Conservation (phyloP, 2,329 filamentous ascomycete species). For the Alternaria sp. region DNA sequence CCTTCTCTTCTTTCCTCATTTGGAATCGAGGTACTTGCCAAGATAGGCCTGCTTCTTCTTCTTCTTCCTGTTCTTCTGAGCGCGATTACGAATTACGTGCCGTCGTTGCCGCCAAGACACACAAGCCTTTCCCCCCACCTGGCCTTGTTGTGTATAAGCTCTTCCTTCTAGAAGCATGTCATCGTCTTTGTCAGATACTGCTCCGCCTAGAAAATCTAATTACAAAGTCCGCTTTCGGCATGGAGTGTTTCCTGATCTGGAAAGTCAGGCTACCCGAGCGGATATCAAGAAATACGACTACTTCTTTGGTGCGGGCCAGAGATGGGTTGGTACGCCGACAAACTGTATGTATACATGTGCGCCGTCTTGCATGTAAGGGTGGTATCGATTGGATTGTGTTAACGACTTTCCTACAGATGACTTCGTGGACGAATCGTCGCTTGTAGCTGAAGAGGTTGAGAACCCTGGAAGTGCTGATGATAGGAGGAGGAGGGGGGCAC, state of each 20-base stretch:
- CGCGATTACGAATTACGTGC: not conserved
- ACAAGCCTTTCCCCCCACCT: not conserved
- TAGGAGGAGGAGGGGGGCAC: constrained; percentile 3
- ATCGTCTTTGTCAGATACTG: constrained; percentile 4
- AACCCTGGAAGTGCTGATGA: not conserved
- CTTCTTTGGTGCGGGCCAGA: constrained; percentile 31
- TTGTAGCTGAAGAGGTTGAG: constrained; percentile 25
- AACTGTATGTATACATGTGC: constrained; percentile 21
- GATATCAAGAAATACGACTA: constrained; percentile 40
- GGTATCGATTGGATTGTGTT: not conserved
- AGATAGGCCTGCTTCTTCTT: not conserved
- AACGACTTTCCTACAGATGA: constrained; percentile 19
- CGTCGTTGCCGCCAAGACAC: not conserved
- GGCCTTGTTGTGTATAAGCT: not conserved
- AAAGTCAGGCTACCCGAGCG: constrained; percentile 26
- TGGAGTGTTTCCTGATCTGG: constrained; percentile 29
- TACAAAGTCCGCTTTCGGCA: constrained; percentile 35
- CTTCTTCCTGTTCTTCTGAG: not conserved
- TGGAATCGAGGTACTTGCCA: not conserved
- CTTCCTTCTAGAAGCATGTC: constrained; percentile 4
- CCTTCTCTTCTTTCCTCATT: constrained; percentile 4
- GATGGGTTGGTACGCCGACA: constrained; percentile 25
- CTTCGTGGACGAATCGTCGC: constrained; percentile 30
- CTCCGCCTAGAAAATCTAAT: constrained; percentile 23
- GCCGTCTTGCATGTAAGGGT: not conserved